Base-by-base conservation (phyloP, 108 stramenopile species). In the Nitzschia sp. region DNA sequence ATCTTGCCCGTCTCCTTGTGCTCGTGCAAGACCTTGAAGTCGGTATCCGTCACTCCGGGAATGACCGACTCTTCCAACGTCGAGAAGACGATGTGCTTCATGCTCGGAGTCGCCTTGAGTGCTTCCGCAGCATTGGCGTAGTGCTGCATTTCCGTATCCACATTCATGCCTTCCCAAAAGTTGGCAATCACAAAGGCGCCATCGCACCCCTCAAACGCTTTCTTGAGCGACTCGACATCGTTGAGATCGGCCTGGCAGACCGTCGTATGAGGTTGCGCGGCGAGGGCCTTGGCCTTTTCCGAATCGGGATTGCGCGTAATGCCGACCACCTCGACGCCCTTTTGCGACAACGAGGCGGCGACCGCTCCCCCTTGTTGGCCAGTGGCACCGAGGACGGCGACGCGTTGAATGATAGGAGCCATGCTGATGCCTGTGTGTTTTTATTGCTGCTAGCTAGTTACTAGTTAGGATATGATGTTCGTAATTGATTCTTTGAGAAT, bases 171-270 rank as follows among this genome's bases (percentile, higher is more conserved):
- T 38, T 53, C 54, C 66, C 53, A 68, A 48, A 68, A 68, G 35
- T 68, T 68, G 33, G 66, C 22, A 6, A 68, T 54, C 22, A 68
- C 22, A 25, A 68, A 68, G 19, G 66, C 66, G 26, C 66, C 66
- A 68, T 68, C 21, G 53, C 36, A 35, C 1, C 66, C 66, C 26
- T 35, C 30, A 6, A 68, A 56, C 1, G 66, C 66, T 0, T 0
- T 3, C 17, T 53, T 31, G 30, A 68, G 33, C 2, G 25, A 27
- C 2, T 55, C 66, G 17, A 28, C 66, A 41, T 68, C 66, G 23
- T 68, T 44, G 9, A 23, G 21, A 23, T 68, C 66, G 5, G 66
- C 66, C 36, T 56, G 55, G 17, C 48, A 5, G 2, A 68, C 66
- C 1, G 32, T 17, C 11, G 21, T 29, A 4, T 25, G 3, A 2